Evolutionary conservation across 23 red algal species (phyloP).

Genomic region (Rhodosorus marinus): DNA sequence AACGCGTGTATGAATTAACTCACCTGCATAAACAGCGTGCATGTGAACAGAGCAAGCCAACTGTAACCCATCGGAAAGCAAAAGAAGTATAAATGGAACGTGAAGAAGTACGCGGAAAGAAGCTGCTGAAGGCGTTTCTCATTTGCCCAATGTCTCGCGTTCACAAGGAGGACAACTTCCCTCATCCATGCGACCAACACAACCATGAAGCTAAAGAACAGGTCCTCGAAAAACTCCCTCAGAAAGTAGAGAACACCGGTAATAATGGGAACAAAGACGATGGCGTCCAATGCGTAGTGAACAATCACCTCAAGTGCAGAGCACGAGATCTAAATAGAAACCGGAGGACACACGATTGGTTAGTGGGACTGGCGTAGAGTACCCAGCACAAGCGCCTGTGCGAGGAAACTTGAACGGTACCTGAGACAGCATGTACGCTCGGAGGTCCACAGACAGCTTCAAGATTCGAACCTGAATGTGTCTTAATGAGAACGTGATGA

Average conservation of each 20-base stretch:
- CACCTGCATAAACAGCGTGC: slow-evolving; percentile 82
- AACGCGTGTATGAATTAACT: too few species aligned
- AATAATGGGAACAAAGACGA: slow-evolving; percentile 94
- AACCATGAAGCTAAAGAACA: slow-evolving; percentile 62
- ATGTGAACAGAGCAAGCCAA: slow-evolving; percentile 59
- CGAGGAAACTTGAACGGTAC: slow-evolving; percentile 36
- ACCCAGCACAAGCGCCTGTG: too few species aligned
- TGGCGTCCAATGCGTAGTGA: slow-evolving; percentile 54
- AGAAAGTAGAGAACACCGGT: slow-evolving; percentile 97
- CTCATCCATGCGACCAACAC: slow-evolving; percentile 77
- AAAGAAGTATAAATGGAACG: slow-evolving; percentile 99
- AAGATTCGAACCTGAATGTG: slow-evolving; percentile 71
- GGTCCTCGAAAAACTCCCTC: slow-evolving; percentile 83
- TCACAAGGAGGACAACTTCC: slow-evolving; percentile 50
- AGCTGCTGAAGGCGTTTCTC: slow-evolving; percentile 48
- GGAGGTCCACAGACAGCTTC: slow-evolving; percentile 72
- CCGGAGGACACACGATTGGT: background rate
- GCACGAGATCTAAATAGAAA: background rate
- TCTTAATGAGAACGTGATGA: slow-evolving; percentile 60
- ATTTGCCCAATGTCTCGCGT: slow-evolving; percentile 41
- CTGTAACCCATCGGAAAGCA: slow-evolving; percentile 86
- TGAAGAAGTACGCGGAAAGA: slow-evolving; percentile 76
- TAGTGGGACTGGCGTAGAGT: background rate
- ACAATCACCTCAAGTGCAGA: slow-evolving; percentile 43
- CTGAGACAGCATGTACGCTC: slow-evolving; percentile 31